phyloP scores from a whole-genome alignment of 148 eudicot species.

The Limonium bicolor region DNA sequence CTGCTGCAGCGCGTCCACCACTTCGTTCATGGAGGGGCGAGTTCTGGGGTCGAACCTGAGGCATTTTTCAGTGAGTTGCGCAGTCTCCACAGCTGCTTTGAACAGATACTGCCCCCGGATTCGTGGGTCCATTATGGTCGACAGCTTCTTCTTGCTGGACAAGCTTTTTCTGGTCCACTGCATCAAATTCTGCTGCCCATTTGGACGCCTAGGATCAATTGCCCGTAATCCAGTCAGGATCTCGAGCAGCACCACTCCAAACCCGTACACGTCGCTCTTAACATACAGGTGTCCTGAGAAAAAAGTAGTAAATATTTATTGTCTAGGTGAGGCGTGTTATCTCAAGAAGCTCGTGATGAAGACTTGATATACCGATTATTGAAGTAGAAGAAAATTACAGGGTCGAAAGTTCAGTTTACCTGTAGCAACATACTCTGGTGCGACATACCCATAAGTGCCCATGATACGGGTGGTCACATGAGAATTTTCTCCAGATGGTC shows the following conservation, averaged over 20 bases:
- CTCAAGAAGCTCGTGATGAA: neutral
- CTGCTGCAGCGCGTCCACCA: constrained; percentile 4
- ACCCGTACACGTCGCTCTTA: constrained; percentile 77
- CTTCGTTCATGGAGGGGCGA: constrained; percentile 2
- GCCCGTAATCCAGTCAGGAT: constrained; percentile 23
- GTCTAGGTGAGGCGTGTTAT: neutral
- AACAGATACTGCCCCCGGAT: constrained; percentile 23
- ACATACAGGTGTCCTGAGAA: constrained; percentile 48
- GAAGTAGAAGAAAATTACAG: neutral
- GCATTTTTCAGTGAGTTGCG: constrained; percentile 2
- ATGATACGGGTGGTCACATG: constrained; percentile 50
- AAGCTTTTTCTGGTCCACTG: constrained; percentile 43
- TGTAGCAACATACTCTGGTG: constrained; percentile 74
- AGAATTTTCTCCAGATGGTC: constrained; percentile 39
- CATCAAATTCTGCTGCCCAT: constrained; percentile 14
- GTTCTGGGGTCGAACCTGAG: neutral
- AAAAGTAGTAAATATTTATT: neutral
- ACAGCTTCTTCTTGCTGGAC: constrained; percentile 26
- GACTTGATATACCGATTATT: neutral
- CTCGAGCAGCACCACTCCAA: constrained; percentile 36
- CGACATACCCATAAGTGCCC: constrained; percentile 51
- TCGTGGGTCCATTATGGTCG: constrained; percentile 31
- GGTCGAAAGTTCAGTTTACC: constrained; percentile 37
- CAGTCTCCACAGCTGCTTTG: neutral
- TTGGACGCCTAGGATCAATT: constrained; percentile 35